Conservation (phyloP, 345 rosid genomes). For the Eucalyptus pauciflora region DNA sequence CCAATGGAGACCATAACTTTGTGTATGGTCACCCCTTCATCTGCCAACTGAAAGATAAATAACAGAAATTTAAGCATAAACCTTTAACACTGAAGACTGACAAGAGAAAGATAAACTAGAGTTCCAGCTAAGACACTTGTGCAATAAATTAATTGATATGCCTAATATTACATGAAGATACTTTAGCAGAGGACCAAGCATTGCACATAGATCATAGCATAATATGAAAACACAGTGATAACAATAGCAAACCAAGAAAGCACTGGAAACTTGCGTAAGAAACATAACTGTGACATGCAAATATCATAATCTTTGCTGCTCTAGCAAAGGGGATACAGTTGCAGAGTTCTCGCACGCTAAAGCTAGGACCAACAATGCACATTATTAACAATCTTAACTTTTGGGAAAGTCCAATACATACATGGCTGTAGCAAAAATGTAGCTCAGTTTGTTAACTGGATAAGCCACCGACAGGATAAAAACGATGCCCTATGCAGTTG, state of each 20-base stretch:
- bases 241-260: not conserved
- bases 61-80: not conserved
- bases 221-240: not conserved
- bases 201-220: not conserved
- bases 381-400: not conserved
- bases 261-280: not conserved
- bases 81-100: not conserved
- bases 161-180: not conserved
- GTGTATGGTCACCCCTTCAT: not conserved
- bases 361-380: not conserved
- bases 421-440: not conserved
- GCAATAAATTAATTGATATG: not conserved
- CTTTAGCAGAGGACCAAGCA: not conserved
- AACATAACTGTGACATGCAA: not conserved
- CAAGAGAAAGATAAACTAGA: not conserved
- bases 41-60: not conserved
- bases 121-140: not conserved
- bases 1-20: not conserved
- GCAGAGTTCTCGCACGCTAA: not conserved
- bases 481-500: not conserved
- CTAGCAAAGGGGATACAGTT: not conserved
- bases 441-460: not conserved
- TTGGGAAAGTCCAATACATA: not conserved
- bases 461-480: not conserved
- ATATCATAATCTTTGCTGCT: not conserved